Evolutionary conservation across 164 flowering plant genomes (phyloP).

Genomic region (Kalanchoe fedtschenkoi): DNA sequence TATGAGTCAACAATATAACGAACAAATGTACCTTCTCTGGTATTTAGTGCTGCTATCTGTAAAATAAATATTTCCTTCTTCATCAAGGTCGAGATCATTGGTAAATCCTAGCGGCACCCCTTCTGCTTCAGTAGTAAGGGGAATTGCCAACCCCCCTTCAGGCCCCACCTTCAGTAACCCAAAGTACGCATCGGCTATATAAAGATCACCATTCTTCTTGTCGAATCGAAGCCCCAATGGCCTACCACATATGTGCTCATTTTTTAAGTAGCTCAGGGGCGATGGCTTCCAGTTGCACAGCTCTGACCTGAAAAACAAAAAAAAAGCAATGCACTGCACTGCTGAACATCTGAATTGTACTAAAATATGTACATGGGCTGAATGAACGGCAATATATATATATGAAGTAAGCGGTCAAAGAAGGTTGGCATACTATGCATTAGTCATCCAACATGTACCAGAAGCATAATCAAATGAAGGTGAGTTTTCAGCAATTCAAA

Average conservation of each 20-base stretch:
- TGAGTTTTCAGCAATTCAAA: background rate
- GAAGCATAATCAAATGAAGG: background rate
- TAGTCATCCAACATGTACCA: background rate
- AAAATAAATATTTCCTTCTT: constrained; percentile 79
- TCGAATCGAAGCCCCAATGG: constrained; percentile 87
- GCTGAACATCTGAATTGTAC: background rate
- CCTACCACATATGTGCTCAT: constrained; percentile 93
- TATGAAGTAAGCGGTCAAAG: background rate
- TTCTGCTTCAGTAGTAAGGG: constrained; percentile 65
- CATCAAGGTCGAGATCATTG: constrained; percentile 86
- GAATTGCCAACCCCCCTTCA: constrained; percentile 81
- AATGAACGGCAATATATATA: background rate
- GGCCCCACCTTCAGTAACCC: constrained; percentile 93
- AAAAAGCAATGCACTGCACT: too few relatives aligned
- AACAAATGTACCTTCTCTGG: constrained; percentile 52
- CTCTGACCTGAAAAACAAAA: constrained; percentile 35
- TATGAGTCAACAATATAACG: background rate
- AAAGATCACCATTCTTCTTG: constrained; percentile 81
- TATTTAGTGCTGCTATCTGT: constrained; percentile 86
- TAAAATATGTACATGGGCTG: background rate
- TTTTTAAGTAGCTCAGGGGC: constrained; percentile 48
- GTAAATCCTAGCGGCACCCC: constrained; percentile 79
- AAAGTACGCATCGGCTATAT: constrained; percentile 92
- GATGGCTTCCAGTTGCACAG: constrained; percentile 68
- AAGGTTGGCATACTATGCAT: background rate